Percentiles rank a stretch among this genome's conserved stretches.
phyloP scores from a whole-genome alignment of 768 basidiomycete species.

The Strobilomyces dryophilus region DNA sequence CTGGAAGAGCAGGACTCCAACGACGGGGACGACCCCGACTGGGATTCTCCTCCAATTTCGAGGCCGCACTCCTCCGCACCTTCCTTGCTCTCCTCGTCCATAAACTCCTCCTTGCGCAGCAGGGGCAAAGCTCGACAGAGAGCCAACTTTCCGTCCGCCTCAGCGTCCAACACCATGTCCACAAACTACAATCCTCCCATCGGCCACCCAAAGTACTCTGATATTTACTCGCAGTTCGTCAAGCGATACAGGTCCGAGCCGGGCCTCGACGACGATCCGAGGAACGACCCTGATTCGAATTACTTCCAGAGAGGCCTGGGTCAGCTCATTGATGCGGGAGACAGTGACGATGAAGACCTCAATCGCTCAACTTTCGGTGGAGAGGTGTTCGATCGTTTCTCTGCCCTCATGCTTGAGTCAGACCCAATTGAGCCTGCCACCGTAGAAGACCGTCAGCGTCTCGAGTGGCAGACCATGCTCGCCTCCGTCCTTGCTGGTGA shows the following conservation, averaged over 20 bases:
- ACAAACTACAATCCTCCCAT: constrained; percentile 28
- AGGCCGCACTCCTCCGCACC: constrained; percentile 20
- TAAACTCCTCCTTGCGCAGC: constrained; percentile 29
- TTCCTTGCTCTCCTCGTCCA: constrained; percentile 26
- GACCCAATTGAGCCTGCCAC: constrained; percentile 67
- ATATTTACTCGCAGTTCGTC: constrained; percentile 79
- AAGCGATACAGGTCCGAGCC: constrained; percentile 66
- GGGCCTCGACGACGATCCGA: constrained; percentile 61
- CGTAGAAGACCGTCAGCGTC: constrained; percentile 69
- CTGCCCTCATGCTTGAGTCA: constrained; percentile 52
- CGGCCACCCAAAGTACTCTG: constrained; percentile 41
- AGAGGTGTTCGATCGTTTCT: constrained; percentile 49
- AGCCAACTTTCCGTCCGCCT: constrained; percentile 26
- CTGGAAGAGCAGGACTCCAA: constrained; percentile 55
- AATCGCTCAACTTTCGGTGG: constrained; percentile 38
- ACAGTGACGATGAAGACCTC: constrained; percentile 73
- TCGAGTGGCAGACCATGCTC: constrained; percentile 96
- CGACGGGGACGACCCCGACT: constrained; percentile 42
- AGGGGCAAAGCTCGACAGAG: constrained; percentile 31
- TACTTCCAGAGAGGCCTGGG: constrained; percentile 73
- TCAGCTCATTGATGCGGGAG: constrained; percentile 62
- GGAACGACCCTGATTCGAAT: constrained; percentile 79
- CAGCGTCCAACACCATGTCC: constrained; percentile 25
- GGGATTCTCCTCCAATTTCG: constrained; percentile 36
- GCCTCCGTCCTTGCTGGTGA: constrained; percentile 91